Percentiles rank a stretch among this genome's conserved stretches.
Conservation (phyloP, 148 eudicot species). For the Silene latifolia region DNA sequence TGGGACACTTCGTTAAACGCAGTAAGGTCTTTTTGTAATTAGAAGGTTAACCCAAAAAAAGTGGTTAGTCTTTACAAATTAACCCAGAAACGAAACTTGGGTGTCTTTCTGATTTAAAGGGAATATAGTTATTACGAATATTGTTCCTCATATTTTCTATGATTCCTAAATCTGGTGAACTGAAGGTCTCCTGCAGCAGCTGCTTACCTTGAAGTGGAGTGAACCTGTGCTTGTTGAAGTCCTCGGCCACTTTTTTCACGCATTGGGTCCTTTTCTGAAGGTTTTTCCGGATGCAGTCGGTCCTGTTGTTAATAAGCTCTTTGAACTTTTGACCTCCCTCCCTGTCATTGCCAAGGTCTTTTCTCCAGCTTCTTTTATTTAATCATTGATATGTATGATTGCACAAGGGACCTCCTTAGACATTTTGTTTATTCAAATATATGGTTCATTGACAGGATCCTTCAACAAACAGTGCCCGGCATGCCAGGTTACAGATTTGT, state of each 20-base stretch:
- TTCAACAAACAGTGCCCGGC: slow-evolving; percentile 73
- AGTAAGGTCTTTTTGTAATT: too few species aligned
- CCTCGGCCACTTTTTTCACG: slow-evolving; percentile 85
- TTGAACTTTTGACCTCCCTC: slow-evolving; percentile 78
- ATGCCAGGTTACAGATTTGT: slow-evolving; percentile 96
- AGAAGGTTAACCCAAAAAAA: not conserved
- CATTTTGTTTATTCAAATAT: not conserved
- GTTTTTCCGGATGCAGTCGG: slow-evolving; percentile 77
- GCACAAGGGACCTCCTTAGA: not conserved
- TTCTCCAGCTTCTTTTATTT: not conserved
- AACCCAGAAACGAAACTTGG: not conserved
- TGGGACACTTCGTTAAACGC: not conserved
- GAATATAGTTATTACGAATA: not conserved
- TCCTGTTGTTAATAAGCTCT: slow-evolving; percentile 76
- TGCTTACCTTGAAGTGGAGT: slow-evolving; percentile 79
- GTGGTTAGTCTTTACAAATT: not conserved
- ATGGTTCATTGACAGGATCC: slow-evolving; percentile 64
- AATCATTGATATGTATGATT: not conserved
- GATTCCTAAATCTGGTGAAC: slow-evolving; percentile 23
- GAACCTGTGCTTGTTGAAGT: slow-evolving; percentile 79
- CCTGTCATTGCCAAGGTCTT: slow-evolving; percentile 73
- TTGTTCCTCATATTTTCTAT: slow-evolving; percentile 31
- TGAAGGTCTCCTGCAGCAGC: slow-evolving; percentile 84
- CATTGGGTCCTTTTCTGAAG: slow-evolving; percentile 86
- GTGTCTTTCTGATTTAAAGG: not conserved